Conservation (phyloP, 768 basidiomycete genomes). For the Calocera cornea region DNA sequence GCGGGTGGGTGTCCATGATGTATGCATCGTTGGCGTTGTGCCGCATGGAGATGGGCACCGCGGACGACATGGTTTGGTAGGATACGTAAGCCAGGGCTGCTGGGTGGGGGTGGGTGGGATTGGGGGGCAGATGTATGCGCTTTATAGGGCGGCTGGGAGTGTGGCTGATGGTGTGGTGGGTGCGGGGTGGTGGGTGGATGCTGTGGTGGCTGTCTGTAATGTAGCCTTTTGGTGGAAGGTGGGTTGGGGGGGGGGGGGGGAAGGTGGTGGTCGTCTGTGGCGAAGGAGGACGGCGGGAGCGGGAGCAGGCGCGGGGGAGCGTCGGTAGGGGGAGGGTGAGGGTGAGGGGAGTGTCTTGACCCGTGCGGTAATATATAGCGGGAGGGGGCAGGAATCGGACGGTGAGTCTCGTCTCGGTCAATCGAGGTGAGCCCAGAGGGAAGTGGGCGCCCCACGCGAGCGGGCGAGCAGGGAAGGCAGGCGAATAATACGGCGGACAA, state of each 20-base stretch:
- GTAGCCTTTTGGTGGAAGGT: neutral
- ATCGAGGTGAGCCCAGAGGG: neutral
- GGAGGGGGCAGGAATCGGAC: neutral
- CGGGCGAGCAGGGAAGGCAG: no score
- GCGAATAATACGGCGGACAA: no score
- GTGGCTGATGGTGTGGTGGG: neutral
- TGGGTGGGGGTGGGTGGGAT: neutral
- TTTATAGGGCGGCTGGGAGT: neutral
- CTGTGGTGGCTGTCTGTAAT: neutral
- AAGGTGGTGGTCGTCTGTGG: neutral
- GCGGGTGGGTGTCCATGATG: neutral
- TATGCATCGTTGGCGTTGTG: neutral
- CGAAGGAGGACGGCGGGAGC: neutral
- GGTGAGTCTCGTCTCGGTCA: neutral
- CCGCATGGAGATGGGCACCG: conserved; percentile 2
- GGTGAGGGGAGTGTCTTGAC: neutral
- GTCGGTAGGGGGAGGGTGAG: neutral
- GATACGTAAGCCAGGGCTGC: conserved; percentile 1
- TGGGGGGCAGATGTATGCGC: neutral
- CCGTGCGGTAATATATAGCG: neutral
- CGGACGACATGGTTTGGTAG: neutral
- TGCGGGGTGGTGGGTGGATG: neutral
- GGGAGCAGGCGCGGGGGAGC: neutral
- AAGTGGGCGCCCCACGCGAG: no score
- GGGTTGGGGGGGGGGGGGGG: neutral